A percentile compares a stretch with the other conserved stretches of the same genome.
Evolutionary conservation across 2,329 filamentous ascomycete species (phyloP).

Genomic region (Zymoseptoria pseudotritici): DNA sequence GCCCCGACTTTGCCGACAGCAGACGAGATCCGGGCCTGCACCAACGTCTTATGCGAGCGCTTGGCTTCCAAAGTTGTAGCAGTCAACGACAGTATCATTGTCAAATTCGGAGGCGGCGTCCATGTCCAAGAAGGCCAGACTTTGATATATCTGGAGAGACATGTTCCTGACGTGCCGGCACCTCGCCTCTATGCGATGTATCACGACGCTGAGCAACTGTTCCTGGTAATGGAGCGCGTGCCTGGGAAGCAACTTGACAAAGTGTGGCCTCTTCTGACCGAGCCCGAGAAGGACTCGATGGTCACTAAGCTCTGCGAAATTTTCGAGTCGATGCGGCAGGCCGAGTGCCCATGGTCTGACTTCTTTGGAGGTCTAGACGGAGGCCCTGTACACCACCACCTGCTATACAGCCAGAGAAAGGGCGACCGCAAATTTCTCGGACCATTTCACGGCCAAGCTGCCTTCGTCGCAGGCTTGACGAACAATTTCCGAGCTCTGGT

Average conservation of each 20-base stretch:
- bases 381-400: not conserved
- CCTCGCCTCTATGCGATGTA: constrained; percentile 8
- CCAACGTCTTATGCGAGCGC: constrained; percentile 1
- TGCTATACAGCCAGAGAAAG: not conserved
- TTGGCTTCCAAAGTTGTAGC: not conserved
- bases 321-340: not conserved
- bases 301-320: not conserved
- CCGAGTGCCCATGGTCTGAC: not conserved
- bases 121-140: constrained; percentile 3
- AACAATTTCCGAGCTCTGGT: not conserved
- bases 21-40: constrained; percentile 3
- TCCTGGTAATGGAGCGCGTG: constrained; percentile 6
- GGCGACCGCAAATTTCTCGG: not conserved
- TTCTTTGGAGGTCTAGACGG: constrained; percentile 4
- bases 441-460: constrained; percentile 3
- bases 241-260: constrained; percentile 1
- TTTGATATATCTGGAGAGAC: constrained; percentile 6
- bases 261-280: not conserved
- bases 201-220: not conserved
- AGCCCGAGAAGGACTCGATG: constrained; percentile 1
- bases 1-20: not conserved
- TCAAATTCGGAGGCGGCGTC: not conserved
- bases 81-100: not conserved
- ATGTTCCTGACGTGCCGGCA: constrained; percentile 1
- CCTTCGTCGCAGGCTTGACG: not conserved